Conservation (phyloP, 495 filamentous ascomycete genomes). For the Cairneyella variabilis region DNA sequence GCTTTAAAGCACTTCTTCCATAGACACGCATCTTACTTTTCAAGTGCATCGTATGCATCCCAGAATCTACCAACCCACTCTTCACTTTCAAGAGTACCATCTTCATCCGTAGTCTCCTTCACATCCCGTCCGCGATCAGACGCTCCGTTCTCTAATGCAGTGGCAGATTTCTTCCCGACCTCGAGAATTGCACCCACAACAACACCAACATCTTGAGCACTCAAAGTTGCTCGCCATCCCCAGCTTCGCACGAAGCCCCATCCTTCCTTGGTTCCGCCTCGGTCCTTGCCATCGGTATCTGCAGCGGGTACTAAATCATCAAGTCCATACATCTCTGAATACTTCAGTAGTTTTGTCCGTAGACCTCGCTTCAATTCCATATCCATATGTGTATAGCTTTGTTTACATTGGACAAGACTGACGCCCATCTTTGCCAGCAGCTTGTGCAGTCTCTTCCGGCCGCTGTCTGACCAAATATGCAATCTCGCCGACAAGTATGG, state of each 20-base stretch:
- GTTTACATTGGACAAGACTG: constrained; percentile 85
- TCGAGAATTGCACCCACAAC: constrained; percentile 89
- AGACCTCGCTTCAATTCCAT: constrained; percentile 91
- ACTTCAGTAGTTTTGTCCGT: constrained; percentile 80
- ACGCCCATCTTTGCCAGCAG: constrained; percentile 98
- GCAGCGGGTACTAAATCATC: constrained; percentile 82
- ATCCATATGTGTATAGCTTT: constrained; percentile 97
- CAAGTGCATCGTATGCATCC: constrained; percentile 88
- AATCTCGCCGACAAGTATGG: constrained; percentile 90
- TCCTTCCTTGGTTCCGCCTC: constrained; percentile 65
- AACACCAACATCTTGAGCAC: constrained; percentile 86
- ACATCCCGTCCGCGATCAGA: constrained; percentile 33
- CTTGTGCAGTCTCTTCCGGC: constrained; percentile 89
- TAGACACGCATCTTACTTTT: constrained; percentile 45
- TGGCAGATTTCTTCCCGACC: constrained; percentile 59
- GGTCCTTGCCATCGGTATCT: constrained; percentile 48
- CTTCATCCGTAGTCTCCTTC: constrained; percentile 38
- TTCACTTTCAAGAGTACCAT: constrained; percentile 49
- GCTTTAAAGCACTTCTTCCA: constrained; percentile 15
- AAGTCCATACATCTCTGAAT: constrained; percentile 84
- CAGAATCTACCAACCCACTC: constrained; percentile 80
- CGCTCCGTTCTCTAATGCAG: constrained; percentile 26
- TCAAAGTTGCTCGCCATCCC: constrained; percentile 95
- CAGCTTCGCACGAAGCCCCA: constrained; percentile 97
- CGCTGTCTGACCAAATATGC: constrained; percentile 90